Percentiles rank a stretch among this genome's conserved stretches.
Evolutionary conservation across 371 early-diverging fungal genomes (phyloP).

Genomic region (Mucor velutinosus): DNA sequence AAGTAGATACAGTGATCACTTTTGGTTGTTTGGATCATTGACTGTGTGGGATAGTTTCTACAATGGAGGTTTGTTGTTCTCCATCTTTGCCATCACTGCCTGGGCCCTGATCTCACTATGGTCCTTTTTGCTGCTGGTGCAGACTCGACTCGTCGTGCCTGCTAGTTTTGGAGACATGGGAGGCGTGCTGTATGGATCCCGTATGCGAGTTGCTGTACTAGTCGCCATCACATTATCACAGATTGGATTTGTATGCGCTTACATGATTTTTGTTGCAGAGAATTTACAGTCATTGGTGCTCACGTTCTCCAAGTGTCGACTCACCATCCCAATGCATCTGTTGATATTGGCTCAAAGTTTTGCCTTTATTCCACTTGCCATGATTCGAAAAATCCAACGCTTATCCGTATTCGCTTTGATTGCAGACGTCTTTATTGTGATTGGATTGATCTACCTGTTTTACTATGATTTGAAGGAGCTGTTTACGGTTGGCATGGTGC

Average conservation of each 20-base stretch:
- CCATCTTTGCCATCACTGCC: slow-evolving; percentile 52
- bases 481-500: slow-evolving; percentile 57
- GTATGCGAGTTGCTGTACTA: slow-evolving; percentile 73
- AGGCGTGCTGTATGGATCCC: slow-evolving; percentile 72
- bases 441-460: slow-evolving; percentile 79
- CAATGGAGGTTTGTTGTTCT: slow-evolving; percentile 71
- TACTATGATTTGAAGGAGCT: slow-evolving; percentile 69
- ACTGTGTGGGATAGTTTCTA: slow-evolving; percentile 50
- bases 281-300: slow-evolving; percentile 73
- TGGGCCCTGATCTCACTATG: slow-evolving; percentile 63
- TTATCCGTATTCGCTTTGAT: slow-evolving; percentile 80
- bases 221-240: slow-evolving; percentile 83
- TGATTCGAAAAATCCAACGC: slow-evolving; percentile 83
- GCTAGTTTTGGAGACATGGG: slow-evolving; percentile 74
- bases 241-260: slow-evolving; percentile 86
- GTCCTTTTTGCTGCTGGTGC: slow-evolving; percentile 65
- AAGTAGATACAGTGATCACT: slow-evolving; percentile 19
- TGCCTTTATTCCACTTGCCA: slow-evolving; percentile 79
- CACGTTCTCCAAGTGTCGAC: slow-evolving; percentile 62
- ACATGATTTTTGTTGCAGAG: slow-evolving; percentile 87
- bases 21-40: neutral
- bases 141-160: slow-evolving; percentile 59
- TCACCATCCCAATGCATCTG: slow-evolving; percentile 53
- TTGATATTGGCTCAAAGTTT: slow-evolving; percentile 75
- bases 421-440: slow-evolving; percentile 84